These are phyloP conservation scores for Auricularia auricula-judae DNA, from an alignment of 768 basidiomycete species.

Conservation along the genomic window DNA sequence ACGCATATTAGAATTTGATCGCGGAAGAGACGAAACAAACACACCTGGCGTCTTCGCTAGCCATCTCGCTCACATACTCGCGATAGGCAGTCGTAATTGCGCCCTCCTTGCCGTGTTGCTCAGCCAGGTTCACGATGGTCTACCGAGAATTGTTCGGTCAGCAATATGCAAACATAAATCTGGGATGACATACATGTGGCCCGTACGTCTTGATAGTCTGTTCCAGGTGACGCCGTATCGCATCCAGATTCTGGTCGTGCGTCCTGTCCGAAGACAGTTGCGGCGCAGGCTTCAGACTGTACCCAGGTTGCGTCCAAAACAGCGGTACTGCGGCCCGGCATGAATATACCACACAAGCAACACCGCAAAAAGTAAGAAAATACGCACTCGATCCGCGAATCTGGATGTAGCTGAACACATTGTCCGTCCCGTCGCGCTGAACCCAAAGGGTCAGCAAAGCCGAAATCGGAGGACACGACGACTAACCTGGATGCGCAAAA, in stretches of 20 bases:
- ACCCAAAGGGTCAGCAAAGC: background rate
- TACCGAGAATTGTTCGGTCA: slow-evolving; percentile 16
- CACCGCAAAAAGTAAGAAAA: background rate
- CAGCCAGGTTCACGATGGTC: slow-evolving; percentile 84
- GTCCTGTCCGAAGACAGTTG: slow-evolving; percentile 64
- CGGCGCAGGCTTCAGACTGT: slow-evolving; percentile 81
- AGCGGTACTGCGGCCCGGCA: slow-evolving; percentile 54
- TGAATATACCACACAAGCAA: background rate
- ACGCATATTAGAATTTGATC: background rate
- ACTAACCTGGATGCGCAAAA: slow-evolving; percentile 69
- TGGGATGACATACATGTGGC: slow-evolving; percentile 47
- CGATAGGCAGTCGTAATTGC: slow-evolving; percentile 68
- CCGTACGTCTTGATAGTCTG: slow-evolving; percentile 61
- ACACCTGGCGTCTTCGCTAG: slow-evolving; percentile 45
- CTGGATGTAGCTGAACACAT: slow-evolving; percentile 84
- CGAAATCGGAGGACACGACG: background rate
- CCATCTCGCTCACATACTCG: slow-evolving; percentile 50
- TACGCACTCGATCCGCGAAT: slow-evolving; percentile 79
- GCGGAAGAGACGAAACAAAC: slow-evolving; percentile 12
- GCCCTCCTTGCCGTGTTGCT: slow-evolving; percentile 82
- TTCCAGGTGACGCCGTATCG: slow-evolving; percentile 64
- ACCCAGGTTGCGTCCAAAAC: slow-evolving; percentile 85
- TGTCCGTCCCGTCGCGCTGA: slow-evolving; percentile 63
- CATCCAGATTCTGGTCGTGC: slow-evolving; percentile 56
- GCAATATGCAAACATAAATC: background rate